Base-by-base conservation (phyloP, 805 yeast genomes). In the Brettanomyces bruxellensis region DNA sequence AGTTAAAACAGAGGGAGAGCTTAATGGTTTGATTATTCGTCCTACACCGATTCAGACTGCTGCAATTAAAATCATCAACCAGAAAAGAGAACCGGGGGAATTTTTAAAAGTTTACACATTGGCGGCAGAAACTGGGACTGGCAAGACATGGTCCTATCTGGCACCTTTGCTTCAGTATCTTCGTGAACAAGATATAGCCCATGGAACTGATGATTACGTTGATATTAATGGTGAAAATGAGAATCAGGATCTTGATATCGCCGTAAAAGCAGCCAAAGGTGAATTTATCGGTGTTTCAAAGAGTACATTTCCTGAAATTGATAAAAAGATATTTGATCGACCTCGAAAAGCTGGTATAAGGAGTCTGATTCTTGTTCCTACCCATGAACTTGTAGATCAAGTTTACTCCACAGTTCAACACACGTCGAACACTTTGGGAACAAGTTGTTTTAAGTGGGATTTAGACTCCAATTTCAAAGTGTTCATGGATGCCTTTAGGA, bases 61-160 rank as follows among this genome's bases (percentile, higher is more conserved):
- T 5, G 83, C 93, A 4, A 76, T 86, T 38, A 72, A 77, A 53
- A 72, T 79, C 28, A 73, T 79, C 45, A 72, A 70, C 49, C 62
- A 75, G 4, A 65, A 73, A 38, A 59, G 68, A 23, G 56, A 62
- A 4, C 46, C 55, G 9, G 53, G 49, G 22, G 63, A 61, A 6
- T 66, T 71, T 48, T 55, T 80, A 43, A 79, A 80, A 52, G 74
- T 82, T 1, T 87, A 78, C 68, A 78, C 93, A 2, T 64, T 91
- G 46, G 97, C 98, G 0, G 96, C 97, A 3, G 98, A 93, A 61
- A 91, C 99, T 0, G 99, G 99, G 0, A 84, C 95, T 0, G 99
- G 99, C 7, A 91, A 91, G 60, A 91, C 99, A 0, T 80, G 95
- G 81, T 89, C 97, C 0, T 91, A 90, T 58, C 59, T 93, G 49